Percentiles rank a stretch among this genome's conserved stretches.
phyloP scores from a whole-genome alignment of 2,329 filamentous ascomycete genomes.

The Gaeumannomyces tritici region DNA sequence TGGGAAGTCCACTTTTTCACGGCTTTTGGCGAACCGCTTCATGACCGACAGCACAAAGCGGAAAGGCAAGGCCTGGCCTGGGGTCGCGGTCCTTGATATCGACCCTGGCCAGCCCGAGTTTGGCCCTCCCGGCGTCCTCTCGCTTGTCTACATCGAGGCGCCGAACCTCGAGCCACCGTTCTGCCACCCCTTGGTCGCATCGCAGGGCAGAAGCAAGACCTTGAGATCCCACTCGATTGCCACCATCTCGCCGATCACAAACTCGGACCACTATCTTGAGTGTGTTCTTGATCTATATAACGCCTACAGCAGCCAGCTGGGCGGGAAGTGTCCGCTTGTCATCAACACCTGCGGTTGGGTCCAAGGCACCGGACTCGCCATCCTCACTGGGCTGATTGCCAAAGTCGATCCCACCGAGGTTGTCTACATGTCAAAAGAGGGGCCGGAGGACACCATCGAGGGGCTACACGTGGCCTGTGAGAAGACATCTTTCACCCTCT shows the following conservation, averaged over 20 bases:
- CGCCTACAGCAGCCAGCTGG: conserved; percentile 39
- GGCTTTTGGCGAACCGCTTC: conserved; percentile 55
- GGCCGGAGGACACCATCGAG: conserved; percentile 47
- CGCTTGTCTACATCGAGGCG: conserved; percentile 49
- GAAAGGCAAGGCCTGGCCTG: conserved; percentile 16
- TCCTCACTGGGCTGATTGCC: conserved; percentile 48
- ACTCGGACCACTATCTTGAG: conserved; percentile 56
- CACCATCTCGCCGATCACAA: conserved; percentile 52
- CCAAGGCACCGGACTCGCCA: conserved; percentile 57
- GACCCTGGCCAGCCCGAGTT: conserved; percentile 74
- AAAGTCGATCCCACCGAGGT: conserved; percentile 49
- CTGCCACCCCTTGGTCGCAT: conserved; percentile 37
- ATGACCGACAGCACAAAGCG: conserved; percentile 34
- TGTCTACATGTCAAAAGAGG: conserved; percentile 59
- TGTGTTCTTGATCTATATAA: conserved; percentile 55
- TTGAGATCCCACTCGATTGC: conserved; percentile 59
- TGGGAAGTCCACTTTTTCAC: conserved; percentile 68
- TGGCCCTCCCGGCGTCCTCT: conserved; percentile 58
- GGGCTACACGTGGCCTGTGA: conserved; percentile 35
- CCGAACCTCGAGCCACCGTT: conserved; percentile 61
- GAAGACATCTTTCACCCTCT: conserved; percentile 30
- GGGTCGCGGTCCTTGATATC: conserved; percentile 58
- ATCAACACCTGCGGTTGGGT: conserved; percentile 72
- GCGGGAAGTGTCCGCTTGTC: conserved; percentile 43
- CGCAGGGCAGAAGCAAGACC: conserved; percentile 24